Conservation (phyloP, 495 filamentous ascomycete genomes). For the Pyrenopolyporus hunteri region DNA sequence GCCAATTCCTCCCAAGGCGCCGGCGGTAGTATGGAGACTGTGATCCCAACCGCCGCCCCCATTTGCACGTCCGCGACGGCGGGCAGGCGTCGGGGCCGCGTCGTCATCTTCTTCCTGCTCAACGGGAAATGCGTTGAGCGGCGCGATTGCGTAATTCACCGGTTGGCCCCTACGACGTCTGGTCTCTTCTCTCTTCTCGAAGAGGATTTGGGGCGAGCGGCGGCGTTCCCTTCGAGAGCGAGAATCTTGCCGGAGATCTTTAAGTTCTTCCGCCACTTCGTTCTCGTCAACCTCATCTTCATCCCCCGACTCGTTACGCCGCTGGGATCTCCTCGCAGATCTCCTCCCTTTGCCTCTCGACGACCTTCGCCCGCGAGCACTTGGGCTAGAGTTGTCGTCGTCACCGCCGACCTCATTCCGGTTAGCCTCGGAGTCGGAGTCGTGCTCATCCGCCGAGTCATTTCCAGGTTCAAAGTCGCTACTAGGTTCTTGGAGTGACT, state of each 20-base stretch:
- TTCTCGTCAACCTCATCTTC: conserved; percentile 69
- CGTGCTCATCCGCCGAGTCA: conserved; percentile 61
- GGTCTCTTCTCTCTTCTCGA: conserved; percentile 46
- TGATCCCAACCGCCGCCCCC: conserved; percentile 67
- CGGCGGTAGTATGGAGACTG: conserved; percentile 81
- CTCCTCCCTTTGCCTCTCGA: conserved; percentile 45
- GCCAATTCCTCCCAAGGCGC: conserved; percentile 87
- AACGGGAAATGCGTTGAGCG: conserved; percentile 73
- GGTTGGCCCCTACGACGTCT: conserved; percentile 49
- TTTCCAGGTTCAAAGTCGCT: conserved; percentile 87
- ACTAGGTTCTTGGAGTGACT: conserved; percentile 67
- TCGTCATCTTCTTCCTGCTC: conserved; percentile 68
- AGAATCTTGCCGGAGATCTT: conserved; percentile 63
- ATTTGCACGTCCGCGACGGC: conserved; percentile 62
- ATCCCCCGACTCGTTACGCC: conserved; percentile 58
- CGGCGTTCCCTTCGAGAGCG: conserved; percentile 56
- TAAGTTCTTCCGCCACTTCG: conserved; percentile 80
- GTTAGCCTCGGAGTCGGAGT: conserved; percentile 51
- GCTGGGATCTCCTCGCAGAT: conserved; percentile 44
- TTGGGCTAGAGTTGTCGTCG: conserved; percentile 51
- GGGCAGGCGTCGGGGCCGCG: conserved; percentile 70
- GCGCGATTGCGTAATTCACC: conserved; percentile 64
- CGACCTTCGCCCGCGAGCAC: conserved; percentile 46
- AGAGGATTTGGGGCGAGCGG: conserved; percentile 63
- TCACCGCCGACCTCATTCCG: conserved; percentile 38